Conservation (phyloP, 2,329 filamentous ascomycete species). For the Diaporthe capsici region DNA sequence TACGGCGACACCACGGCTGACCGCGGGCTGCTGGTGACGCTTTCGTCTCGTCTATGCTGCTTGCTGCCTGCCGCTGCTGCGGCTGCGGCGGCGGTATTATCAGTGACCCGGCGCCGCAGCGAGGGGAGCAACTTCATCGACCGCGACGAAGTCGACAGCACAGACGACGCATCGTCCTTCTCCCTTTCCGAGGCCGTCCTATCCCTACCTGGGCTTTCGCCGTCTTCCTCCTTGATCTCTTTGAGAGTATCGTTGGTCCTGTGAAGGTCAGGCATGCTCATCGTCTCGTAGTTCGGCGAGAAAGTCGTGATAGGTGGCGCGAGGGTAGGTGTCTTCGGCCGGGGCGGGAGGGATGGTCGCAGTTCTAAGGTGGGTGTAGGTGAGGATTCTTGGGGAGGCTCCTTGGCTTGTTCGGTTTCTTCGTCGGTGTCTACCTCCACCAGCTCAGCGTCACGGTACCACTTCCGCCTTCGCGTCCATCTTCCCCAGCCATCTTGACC, state of each 20-base stretch:
- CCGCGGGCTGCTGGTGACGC: conserved; percentile 39
- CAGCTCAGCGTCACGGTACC: conserved; percentile 96
- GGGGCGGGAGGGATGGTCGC: conserved; percentile 48
- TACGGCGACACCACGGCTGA: conserved; percentile 44
- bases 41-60: conserved; percentile 43
- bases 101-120: conserved; percentile 57
- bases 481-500: conserved; percentile 92
- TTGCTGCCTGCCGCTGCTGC: conserved; percentile 33
- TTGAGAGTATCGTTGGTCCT: conserved; percentile 41
- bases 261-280: conserved; percentile 36
- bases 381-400: conserved; percentile 50
- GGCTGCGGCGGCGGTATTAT: conserved; percentile 45
- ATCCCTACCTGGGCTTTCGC: conserved; percentile 23
- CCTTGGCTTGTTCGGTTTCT: conserved; percentile 47
- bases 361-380: conserved; percentile 54
- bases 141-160: conserved; percentile 64
- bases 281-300: conserved; percentile 32
- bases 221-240: conserved; percentile 40
- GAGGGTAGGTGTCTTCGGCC: conserved; percentile 42
- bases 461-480: conserved; percentile 94
- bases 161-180: conserved; percentile 59
- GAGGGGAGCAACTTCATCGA: conserved; percentile 59
- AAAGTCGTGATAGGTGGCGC: conserved; percentile 38
- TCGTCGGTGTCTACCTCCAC: conserved; percentile 74
- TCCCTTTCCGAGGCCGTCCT: conserved; percentile 39